Conservation (phyloP, 768 basidiomycete species). For the Gautieria morchelliformis region DNA sequence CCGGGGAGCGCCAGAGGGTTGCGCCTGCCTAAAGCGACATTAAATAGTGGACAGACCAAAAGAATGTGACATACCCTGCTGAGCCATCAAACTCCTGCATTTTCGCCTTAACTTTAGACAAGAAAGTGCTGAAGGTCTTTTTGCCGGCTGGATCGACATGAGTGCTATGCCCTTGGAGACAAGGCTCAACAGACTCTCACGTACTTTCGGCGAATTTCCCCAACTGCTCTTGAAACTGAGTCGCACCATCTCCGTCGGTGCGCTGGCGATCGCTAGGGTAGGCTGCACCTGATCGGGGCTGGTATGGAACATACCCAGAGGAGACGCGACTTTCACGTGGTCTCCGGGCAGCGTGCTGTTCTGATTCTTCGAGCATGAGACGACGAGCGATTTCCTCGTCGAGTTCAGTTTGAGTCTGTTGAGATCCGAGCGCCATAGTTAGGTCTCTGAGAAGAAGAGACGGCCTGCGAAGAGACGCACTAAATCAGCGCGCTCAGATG, state of each 20-base stretch:
- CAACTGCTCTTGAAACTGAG: conserved; percentile 68
- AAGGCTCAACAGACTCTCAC: conserved; percentile 17
- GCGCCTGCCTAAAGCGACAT: not conserved
- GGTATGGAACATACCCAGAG: conserved; percentile 11
- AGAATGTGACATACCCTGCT: conserved; percentile 5
- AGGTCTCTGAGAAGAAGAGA: not conserved
- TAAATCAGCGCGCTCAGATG: not conserved
- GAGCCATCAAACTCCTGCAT: conserved; percentile 70
- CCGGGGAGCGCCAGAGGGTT: not conserved
- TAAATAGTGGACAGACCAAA: not conserved
- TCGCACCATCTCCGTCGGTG: conserved; percentile 38
- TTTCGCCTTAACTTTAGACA: conserved; percentile 76
- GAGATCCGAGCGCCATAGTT: not conserved
- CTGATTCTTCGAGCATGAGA: conserved; percentile 49
- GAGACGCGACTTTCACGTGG: conserved; percentile 9
- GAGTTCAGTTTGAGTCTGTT: conserved; percentile 55
- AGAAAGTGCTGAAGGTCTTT: conserved; percentile 61
- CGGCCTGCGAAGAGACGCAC: conserved; percentile 2
- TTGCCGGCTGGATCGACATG: conserved; percentile 46
- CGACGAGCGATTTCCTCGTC: conserved; percentile 75
- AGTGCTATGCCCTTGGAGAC: not conserved
- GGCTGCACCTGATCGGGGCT: conserved; percentile 7
- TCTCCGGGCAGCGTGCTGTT: conserved; percentile 18
- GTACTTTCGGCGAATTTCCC: conserved; percentile 70
- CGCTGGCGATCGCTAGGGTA: conserved; percentile 1